Percentiles rank a stretch among this genome's conserved stretches.
Conservation (phyloP, 75 land plant genomes). For the Isoetes taiwanensis region DNA sequence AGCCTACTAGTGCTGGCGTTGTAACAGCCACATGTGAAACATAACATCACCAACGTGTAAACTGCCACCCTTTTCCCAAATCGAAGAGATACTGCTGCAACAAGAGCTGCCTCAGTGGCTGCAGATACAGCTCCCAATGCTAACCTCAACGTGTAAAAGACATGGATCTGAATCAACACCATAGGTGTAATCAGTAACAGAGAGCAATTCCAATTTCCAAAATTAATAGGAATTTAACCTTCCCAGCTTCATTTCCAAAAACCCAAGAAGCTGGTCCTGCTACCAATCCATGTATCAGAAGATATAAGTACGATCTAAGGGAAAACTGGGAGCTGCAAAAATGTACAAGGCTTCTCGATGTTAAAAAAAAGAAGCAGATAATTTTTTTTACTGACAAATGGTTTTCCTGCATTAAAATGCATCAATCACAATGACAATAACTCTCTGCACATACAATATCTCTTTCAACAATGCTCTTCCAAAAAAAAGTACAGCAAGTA, state of each 20-base stretch:
- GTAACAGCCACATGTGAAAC: conserved; percentile 92
- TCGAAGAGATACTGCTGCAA: conserved; percentile 61
- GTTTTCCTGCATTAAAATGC: no score
- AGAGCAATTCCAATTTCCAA: neutral
- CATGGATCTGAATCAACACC: conserved; percentile 42
- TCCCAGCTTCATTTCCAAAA: conserved; percentile 44
- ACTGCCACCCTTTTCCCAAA: conserved; percentile 78
- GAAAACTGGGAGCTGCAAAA: conserved; percentile 80
- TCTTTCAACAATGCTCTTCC: neutral
- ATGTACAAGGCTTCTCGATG: neutral
- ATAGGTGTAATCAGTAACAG: neutral
- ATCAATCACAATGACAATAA: neutral
- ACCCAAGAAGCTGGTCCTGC: conserved; percentile 69
- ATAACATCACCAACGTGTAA: conserved; percentile 74
- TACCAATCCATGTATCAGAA: conserved; percentile 62
- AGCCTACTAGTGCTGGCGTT: conserved; percentile 94
- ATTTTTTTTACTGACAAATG: no score
- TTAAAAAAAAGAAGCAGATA: no score
- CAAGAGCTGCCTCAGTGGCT: conserved; percentile 59
- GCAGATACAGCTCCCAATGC: conserved; percentile 70
- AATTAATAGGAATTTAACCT: conserved; percentile 18
- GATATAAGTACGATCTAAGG: conserved; percentile 80
- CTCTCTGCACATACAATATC: neutral
- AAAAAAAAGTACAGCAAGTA: neutral
- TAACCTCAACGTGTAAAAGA: conserved; percentile 67